phyloP scores from a whole-genome alignment of 2,329 filamentous ascomycete genomes.

The Colletotrichum australisinense region DNA sequence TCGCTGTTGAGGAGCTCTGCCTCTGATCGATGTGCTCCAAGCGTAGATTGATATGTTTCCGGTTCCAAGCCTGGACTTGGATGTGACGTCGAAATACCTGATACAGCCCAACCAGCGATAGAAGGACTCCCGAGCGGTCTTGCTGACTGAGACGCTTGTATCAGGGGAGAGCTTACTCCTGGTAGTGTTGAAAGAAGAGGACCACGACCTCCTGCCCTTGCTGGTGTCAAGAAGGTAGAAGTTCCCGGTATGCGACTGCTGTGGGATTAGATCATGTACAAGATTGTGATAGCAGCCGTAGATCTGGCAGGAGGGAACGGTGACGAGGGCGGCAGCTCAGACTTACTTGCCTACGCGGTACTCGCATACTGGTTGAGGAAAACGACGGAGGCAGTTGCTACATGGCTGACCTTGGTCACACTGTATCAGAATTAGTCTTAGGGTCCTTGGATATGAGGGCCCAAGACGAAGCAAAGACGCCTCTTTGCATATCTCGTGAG shows the following conservation, averaged over 20 bases:
- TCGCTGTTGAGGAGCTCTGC: neutral
- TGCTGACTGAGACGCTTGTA: conserved; percentile 32
- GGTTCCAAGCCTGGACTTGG: neutral
- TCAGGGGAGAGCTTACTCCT: conserved; percentile 34
- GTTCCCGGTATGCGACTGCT: conserved; percentile 28
- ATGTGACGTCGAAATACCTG: neutral
- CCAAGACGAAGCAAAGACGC: neutral
- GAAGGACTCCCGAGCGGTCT: neutral
- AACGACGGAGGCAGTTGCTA: conserved; percentile 63
- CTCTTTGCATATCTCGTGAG: neutral
- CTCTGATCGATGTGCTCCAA: neutral
- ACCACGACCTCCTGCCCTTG: conserved; percentile 12
- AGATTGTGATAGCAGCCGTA: neutral
- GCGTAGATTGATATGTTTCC: neutral
- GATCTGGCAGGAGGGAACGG: neutral
- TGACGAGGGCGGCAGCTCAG: no score
- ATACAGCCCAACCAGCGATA: neutral
- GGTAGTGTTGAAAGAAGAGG: conserved; percentile 18
- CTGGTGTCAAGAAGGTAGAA: conserved; percentile 22
- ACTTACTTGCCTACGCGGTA: conserved; percentile 50
- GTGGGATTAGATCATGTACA: neutral
- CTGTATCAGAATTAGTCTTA: conserved; percentile 43
- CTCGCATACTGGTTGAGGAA: conserved; percentile 62
- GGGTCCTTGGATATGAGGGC: neutral
- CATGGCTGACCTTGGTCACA: conserved; percentile 67